Evolutionary conservation across 2,329 filamentous ascomycete genomes (phyloP), one percentile per base, ranked within the genome.

Genomic region (Paecilomyces fulvus): DNA sequence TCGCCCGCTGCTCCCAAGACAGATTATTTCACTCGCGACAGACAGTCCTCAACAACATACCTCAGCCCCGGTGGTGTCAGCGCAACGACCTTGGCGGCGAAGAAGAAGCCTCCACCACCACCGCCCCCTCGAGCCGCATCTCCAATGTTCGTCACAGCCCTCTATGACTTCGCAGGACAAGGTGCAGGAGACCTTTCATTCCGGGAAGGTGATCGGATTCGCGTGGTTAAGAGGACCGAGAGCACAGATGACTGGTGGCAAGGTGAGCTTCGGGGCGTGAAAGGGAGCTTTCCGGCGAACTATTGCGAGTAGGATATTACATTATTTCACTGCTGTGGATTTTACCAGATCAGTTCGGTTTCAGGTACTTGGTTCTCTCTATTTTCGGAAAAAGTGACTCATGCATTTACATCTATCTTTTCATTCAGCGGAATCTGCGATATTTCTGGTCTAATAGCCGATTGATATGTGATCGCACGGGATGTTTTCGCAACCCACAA

Each of bases 181-280:
- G 82, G 80, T 6, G 70, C 75, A 1, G 88, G 87, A 0, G 90
- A 95, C 69, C 69, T 95, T 53, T 80, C 80, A 2, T 95, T 95
- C 67, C 78, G 78, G 30, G 87, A 92, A 70, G 90, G 89, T 1
- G 90, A 94, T 65, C 79, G 81, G 52, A 95, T 95, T 63, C 83
- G 80, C 50, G 85, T 95, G 3, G 67, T 91, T 30, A 89, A 89
- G 75, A 90, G 87, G 75, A 94, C 90, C 2, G 81, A 83, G 6
- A 90, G 86, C 59, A 86, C 84, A 21, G 87, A 94, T 72, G 90
- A 94, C 68, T 95, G 90, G 89, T 95, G 90, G 90, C 83, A 89
- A 59, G 90, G 90, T 11, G 89, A 94, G 70, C 61, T 92, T 12
- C 77, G 78, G 46, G 89, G 89, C 0, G 70, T 77, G 25, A 81